Conservation (phyloP, 257 asterid species). For the Solanum ahanhuiri region DNA sequence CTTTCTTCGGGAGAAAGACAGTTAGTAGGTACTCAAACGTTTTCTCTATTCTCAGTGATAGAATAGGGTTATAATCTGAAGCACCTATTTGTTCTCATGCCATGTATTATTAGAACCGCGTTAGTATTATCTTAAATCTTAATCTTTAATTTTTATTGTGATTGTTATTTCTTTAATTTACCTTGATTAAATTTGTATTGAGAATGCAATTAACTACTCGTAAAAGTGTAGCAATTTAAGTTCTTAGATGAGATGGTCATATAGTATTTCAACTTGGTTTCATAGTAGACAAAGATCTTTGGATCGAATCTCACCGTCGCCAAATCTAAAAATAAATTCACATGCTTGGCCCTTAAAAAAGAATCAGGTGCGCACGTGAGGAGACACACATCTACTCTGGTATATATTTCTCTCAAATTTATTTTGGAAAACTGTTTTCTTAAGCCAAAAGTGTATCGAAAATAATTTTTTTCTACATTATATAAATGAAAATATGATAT, state of each 20-base stretch:
- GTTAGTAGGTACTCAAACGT: not conserved
- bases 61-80: accelerated
- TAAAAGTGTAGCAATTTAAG: not conserved
- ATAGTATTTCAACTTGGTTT: accelerated
- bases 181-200: not conserved
- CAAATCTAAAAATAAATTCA: too few relatives aligned
- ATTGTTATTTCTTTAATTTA: not conserved
- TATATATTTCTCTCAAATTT: not conserved
- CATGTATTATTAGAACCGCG: not conserved
- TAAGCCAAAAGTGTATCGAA: accelerated
- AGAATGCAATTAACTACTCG: too few relatives aligned
- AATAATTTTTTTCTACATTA: accelerated
- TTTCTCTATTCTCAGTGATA: too few relatives aligned
- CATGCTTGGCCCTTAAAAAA: not conserved
- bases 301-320: too few relatives aligned
- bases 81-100: not conserved
- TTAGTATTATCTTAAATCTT: too few relatives aligned
- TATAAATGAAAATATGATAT: not conserved
- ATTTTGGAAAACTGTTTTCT: accelerated
- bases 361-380: not conserved
- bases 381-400: not conserved
- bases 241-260: too few relatives aligned
- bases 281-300: accelerated
- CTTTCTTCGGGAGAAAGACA: accelerated
- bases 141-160: too few relatives aligned